phyloP scores from a whole-genome alignment of 2,329 filamentous ascomycete species.

The Metarhizium rileyi region DNA sequence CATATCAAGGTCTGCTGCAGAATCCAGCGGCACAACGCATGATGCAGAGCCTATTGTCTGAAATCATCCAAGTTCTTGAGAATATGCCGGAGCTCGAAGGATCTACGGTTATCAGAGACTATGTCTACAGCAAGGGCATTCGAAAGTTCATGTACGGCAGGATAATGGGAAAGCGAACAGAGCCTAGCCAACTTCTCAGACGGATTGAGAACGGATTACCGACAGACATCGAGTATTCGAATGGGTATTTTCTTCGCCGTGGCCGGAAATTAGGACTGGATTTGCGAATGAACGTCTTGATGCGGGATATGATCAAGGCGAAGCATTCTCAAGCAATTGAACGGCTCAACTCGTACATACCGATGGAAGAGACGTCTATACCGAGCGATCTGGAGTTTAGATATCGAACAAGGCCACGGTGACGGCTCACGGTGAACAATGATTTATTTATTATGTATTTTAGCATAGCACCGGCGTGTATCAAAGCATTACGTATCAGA shows the following conservation, averaged over 20 bases:
- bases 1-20: constrained; percentile 60
- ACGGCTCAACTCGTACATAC: constrained; percentile 23
- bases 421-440: no score
- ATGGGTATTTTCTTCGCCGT: constrained; percentile 73
- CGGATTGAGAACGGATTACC: constrained; percentile 50
- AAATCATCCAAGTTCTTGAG: constrained; percentile 63
- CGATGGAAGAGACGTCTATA: constrained; percentile 25
- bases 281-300: constrained; percentile 61
- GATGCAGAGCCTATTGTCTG: constrained; percentile 62
- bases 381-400: constrained; percentile 13
- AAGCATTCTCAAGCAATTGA: constrained; percentile 37
- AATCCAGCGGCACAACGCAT: constrained; percentile 56
- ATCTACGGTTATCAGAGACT: constrained; percentile 44
- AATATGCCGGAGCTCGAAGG: constrained; percentile 63
- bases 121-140: constrained; percentile 50
- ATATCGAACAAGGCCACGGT: constrained; percentile 12
- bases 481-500: neutral
- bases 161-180: constrained; percentile 35
- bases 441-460: neutral
- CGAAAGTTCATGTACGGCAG: constrained; percentile 43
- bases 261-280: constrained; percentile 65
- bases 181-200: constrained; percentile 54
- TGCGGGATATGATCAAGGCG: constrained; percentile 63
- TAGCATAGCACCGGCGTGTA: constrained; percentile 9
- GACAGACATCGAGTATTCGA: constrained; percentile 77